phyloP scores from a whole-genome alignment of 257 asterid genomes.

The Lavandula angustifolia region DNA sequence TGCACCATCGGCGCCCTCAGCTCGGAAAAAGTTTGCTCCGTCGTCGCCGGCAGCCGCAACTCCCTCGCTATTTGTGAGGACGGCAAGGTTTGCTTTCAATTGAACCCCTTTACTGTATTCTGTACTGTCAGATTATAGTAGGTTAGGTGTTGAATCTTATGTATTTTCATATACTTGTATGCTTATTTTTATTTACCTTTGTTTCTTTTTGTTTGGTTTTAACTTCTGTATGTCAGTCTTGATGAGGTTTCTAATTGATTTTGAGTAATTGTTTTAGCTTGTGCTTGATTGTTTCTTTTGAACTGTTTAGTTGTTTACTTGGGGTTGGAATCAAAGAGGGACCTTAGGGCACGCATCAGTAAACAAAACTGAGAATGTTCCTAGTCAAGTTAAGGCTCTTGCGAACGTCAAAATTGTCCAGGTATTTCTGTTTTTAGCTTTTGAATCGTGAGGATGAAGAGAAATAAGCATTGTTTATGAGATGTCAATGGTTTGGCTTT shows the following conservation, averaged over 20 bases:
- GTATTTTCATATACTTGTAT: background rate
- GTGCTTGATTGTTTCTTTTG: slow-evolving; percentile 21
- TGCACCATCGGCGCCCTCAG: slow-evolving; percentile 65
- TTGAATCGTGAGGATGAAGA: background rate
- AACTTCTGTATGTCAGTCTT: background rate
- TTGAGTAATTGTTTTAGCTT: background rate
- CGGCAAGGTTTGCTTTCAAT: slow-evolving; percentile 63
- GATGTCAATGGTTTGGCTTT: slow-evolving; percentile 26
- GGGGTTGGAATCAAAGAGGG: slow-evolving; percentile 99
- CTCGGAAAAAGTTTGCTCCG: slow-evolving; percentile 55
- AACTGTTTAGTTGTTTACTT: slow-evolving; percentile 70
- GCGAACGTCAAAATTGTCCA: slow-evolving; percentile 80
- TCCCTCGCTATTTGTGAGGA: slow-evolving; percentile 91
- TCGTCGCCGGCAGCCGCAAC: slow-evolving; percentile 96
- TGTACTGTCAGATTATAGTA: background rate
- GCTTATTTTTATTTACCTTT: background rate
- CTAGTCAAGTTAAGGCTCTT: slow-evolving; percentile 88
- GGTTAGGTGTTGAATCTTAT: background rate
- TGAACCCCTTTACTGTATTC: slow-evolving; percentile 11
- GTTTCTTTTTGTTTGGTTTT: background rate
- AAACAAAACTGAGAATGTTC: slow-evolving; percentile 87
- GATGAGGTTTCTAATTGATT: slow-evolving; percentile 9
- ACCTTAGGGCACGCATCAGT: slow-evolving; percentile 93
- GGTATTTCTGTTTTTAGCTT: slow-evolving; percentile 44
- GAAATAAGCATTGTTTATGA: slow-evolving; percentile 2